A percentile compares a stretch with the other conserved stretches of the same genome.
These are phyloP conservation scores for Phanerochaete sordida DNA, from an alignment of 768 basidiomycete species.

Conservation along the genomic window DNA sequence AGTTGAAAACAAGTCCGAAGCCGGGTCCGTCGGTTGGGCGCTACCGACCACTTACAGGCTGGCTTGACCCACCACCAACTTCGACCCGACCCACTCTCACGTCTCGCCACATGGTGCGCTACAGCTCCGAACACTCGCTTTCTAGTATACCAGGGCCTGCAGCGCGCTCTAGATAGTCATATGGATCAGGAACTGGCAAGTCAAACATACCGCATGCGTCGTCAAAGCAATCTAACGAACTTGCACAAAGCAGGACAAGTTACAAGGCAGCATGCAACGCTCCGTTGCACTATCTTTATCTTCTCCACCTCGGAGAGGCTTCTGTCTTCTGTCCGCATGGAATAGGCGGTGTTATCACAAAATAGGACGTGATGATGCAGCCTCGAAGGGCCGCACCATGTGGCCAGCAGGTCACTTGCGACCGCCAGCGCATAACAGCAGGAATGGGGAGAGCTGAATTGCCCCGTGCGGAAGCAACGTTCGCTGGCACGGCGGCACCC, in stretches of 20 bases:
- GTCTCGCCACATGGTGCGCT: too few relatives aligned
- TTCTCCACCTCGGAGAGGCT: neutral
- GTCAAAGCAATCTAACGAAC: neutral
- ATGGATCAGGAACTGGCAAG: neutral
- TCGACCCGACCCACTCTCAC: neutral
- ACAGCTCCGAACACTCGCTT: neutral
- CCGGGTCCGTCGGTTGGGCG: neutral
- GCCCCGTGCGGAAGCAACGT: neutral
- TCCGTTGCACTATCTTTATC: neutral
- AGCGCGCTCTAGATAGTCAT: neutral
- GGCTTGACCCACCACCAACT: neutral
- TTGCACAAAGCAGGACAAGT: too few relatives aligned
- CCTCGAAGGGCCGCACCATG: neutral
- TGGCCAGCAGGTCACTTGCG: slow-evolving; percentile 2
- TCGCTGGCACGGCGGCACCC: neutral
- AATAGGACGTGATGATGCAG: neutral
- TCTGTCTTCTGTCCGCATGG: slow-evolving; percentile 5
- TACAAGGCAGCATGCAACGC: neutral
- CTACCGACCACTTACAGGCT: neutral
- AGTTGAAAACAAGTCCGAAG: neutral
- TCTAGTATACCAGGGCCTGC: neutral
- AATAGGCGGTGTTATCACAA: neutral
- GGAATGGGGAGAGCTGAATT: neutral
- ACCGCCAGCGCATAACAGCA: neutral
- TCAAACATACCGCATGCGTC: neutral